Conservation (phyloP, 2,329 filamentous ascomycete genomes). For the Mycosphaerella arachidis region DNA sequence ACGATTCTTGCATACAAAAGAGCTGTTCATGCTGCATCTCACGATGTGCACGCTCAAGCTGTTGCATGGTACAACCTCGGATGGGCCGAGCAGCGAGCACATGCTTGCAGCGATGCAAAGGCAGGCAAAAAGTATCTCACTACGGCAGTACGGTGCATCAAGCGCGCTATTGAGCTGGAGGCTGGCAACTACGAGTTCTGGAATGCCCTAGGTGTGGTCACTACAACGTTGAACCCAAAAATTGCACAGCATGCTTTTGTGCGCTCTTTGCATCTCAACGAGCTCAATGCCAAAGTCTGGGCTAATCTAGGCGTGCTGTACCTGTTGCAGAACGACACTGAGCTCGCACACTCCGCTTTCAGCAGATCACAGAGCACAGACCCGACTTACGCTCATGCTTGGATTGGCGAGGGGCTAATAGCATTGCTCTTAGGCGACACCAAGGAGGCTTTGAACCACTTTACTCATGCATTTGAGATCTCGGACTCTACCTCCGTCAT, state of each 20-base stretch:
- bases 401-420: slow-evolving; percentile 87
- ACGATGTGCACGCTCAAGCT: slow-evolving; percentile 80
- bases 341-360: slow-evolving; percentile 86
- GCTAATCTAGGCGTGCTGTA: slow-evolving; percentile 86
- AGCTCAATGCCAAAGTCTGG: slow-evolving; percentile 76
- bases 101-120: slow-evolving; percentile 56
- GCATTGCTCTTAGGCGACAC: slow-evolving; percentile 70
- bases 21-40: slow-evolving; percentile 66
- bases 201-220: slow-evolving; percentile 91
- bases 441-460: slow-evolving; percentile 75
- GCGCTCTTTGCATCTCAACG: slow-evolving; percentile 85
- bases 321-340: slow-evolving; percentile 73
- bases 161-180: slow-evolving; percentile 90
- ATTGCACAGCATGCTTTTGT: slow-evolving; percentile 93
- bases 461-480: slow-evolving; percentile 92
- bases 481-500: slow-evolving; percentile 70
- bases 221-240: slow-evolving; percentile 75
- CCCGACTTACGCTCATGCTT: slow-evolving; percentile 87
- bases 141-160: slow-evolving; percentile 84
- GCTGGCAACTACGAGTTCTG: slow-evolving; percentile 93
- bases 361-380: slow-evolving; percentile 89
- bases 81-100: slow-evolving; percentile 84
- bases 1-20: slow-evolving; percentile 79
- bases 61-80: slow-evolving; percentile 97
- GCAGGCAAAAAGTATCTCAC: slow-evolving; percentile 66